Evolutionary conservation across 176 grass and related monocot species (phyloP).

Genomic region (Carex myosuroides): DNA sequence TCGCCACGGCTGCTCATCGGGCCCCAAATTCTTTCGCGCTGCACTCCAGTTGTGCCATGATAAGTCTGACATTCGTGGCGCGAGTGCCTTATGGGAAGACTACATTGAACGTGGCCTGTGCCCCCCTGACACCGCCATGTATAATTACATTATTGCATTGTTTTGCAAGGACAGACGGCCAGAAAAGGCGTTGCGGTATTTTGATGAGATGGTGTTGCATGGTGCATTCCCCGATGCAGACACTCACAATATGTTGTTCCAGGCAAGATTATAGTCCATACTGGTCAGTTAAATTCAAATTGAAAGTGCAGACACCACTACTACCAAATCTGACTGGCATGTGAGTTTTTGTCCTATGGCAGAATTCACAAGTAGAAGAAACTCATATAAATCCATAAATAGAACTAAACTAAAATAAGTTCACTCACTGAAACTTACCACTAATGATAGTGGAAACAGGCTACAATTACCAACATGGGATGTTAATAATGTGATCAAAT

Average conservation of each 20-base stretch:
- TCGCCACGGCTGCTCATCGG: conserved; percentile 34
- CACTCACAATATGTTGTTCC: conserved; percentile 53
- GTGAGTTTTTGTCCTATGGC: neutral
- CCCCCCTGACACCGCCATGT: conserved; percentile 50
- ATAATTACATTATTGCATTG: conserved; percentile 58
- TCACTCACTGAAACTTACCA: neutral
- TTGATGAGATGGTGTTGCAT: conserved; percentile 60
- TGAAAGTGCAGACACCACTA: neutral
- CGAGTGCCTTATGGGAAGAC: conserved; percentile 43
- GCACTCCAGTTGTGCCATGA: conserved; percentile 31
- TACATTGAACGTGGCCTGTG: conserved; percentile 28
- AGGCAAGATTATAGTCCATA: neutral
- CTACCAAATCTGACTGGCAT: neutral
- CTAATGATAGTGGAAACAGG: neutral
- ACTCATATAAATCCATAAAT: neutral
- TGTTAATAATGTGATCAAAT: neutral
- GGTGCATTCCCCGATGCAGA: conserved; percentile 53
- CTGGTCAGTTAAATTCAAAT: neutral
- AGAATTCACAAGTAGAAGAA: neutral
- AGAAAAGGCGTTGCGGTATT: conserved; percentile 30
- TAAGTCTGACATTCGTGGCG: conserved; percentile 20
- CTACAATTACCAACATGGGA: neutral
- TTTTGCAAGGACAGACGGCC: conserved; percentile 29
- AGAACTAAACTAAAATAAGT: neutral
- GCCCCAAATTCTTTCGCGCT: conserved; percentile 65